Evolutionary conservation across 441 rosid species (phyloP), one percentile per base, ranked within the genome.

Genomic region (Adansonia gregorii): DNA sequence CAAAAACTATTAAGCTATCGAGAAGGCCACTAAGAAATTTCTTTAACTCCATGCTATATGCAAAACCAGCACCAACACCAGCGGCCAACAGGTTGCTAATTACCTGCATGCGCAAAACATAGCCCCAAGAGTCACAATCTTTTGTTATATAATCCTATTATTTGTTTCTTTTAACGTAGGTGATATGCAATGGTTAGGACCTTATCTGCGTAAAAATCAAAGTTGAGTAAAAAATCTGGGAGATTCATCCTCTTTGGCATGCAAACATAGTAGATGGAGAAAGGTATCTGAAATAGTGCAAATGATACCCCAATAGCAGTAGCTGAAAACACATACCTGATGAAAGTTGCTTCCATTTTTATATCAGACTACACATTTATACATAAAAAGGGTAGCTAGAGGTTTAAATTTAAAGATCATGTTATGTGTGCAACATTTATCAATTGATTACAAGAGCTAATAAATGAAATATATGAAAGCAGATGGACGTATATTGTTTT

Each of bases 61-160:
- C 75, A 48, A 84, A 82, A 14, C 86, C 86, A 0, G 87, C 86
- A 7, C 86, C 83, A 3, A 77, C 70, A 1, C 83, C 87, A 6
- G 81, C 48, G 1, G 82, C 87, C 43, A 84, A 69, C 8, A 79
- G 48, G 64, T 78, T 81, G 52, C 67, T 54, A 20, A 86, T 83
- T n/a, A 77, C 48, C 86, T 86, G 74, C 27, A 56, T 17, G 8
- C 24, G 10, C 22, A 56, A 17, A n/a, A 2, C 39, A 56, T 49
- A 49, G 54, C 39, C 39, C 54, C 15, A 11, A 12, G 15, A 49
- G 54, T 49, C 54, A 51, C 14, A 12, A 51, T 51, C 54, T 35
- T 12, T 49, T 51, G 12, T 3, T 14, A 14, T 35, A 35, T 35
- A 35, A 35, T 35, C 39, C n/a, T 12, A 51, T 12, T 51, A 51